phyloP scores from a whole-genome alignment of 306 rosid species.

The Medicago truncatula region DNA sequence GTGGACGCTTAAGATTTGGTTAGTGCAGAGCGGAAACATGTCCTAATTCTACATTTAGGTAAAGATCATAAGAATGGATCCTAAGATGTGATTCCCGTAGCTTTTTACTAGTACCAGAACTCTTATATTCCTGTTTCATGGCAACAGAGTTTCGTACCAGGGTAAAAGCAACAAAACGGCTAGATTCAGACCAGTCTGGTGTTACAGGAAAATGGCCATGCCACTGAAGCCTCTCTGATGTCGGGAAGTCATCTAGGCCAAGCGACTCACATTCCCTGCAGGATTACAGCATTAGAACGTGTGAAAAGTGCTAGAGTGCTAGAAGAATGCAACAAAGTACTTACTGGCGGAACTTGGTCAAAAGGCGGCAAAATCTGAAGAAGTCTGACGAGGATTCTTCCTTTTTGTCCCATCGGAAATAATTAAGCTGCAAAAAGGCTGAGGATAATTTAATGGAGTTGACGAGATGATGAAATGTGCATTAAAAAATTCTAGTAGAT shows the following conservation, averaged over 20 bases:
- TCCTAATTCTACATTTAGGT: constrained; percentile 24
- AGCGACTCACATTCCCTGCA: constrained; percentile 92
- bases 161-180: constrained; percentile 92
- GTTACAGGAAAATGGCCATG: constrained; percentile 83
- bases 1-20: neutral
- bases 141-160: constrained; percentile 57
- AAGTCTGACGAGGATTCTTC: constrained; percentile 78
- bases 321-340: constrained; percentile 28
- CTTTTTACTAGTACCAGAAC: constrained; percentile 1
- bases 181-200: constrained; percentile 87
- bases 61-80: neutral
- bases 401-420: constrained; percentile 91
- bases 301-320: constrained; percentile 26
- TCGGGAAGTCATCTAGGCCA: constrained; percentile 83
- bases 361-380: constrained; percentile 83
- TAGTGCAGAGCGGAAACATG: constrained; percentile 2
- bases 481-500: constrained; percentile 32
- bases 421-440: constrained; percentile 70
- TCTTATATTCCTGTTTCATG: constrained; percentile 19
- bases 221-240: constrained; percentile 91
- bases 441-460: constrained; percentile 34
- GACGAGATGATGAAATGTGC: constrained; percentile 20
- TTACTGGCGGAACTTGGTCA: constrained; percentile 80
- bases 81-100: constrained; percentile 23
- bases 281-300: constrained; percentile 37